Evolutionary conservation across 495 filamentous ascomycete genomes (phyloP), one percentile per base, ranked within the genome.

Genomic region (Margaritispora aquatica): DNA sequence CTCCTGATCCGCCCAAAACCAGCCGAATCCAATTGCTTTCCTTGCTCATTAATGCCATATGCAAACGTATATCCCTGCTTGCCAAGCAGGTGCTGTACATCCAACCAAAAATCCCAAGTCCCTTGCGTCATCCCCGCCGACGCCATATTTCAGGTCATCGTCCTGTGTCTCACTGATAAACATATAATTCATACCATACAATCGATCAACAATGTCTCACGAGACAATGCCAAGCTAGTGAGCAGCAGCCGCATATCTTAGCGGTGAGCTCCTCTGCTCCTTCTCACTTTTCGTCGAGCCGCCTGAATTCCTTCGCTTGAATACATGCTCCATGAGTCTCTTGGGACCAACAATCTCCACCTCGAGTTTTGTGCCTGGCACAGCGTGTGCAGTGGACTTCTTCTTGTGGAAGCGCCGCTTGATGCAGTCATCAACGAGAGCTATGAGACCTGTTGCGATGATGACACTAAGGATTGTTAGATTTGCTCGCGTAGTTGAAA

Each of bases 361-460:
- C 23, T 67, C 61, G 7, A 65, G 17, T 8, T 29, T 57, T 1
- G 66, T 69, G 20, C 64, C 53, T 1, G 66, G 66, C 0, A 66
- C 36, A 13, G 34, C 34, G 59, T 66, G 53, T 2, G 51, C n/a
- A n/a, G n/a, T n/a, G n/a, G n/a, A 46, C 3, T 24, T 48, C 2
- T 57, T 61, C 38, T 58, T 46, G 24, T 60, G 57, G 36, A 66
- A 66, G 36, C 51, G 64, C 1, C 60, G 54, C 51, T 68, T 68
- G 66, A 66, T 65, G 73, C 86, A 89, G 73, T 98, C 93, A 66
- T 98, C 94, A 58, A 96, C 87, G 47, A 98, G 84, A 7, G 88
- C 84, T 49, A 95, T 88, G 66, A 98, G 78, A 38, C 93, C 94
- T 51, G 92, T 93, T 22, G 92, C 86, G 57, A 98, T 83, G 66